Conservation (phyloP, 1,139 yeast species). For the Nakaseomyces glabratus region DNA sequence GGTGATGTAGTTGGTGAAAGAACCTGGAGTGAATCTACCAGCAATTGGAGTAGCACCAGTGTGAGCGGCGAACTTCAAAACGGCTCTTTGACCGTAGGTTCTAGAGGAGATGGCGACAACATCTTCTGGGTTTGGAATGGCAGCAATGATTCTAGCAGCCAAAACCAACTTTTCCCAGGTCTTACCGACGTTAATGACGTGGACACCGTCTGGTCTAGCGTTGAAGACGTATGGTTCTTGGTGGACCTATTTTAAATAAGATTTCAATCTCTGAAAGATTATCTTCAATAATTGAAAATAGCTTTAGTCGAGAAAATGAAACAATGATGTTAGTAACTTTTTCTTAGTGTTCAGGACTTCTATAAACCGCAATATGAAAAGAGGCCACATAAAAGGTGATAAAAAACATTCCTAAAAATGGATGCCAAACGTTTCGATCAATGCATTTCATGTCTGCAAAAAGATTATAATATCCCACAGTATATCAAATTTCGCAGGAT, state of each 20-base stretch:
- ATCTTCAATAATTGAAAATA: conserved; percentile 16
- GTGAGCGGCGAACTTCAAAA: conserved; percentile 98
- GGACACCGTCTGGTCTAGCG: conserved; percentile 99
- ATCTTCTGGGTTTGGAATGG: conserved; percentile 96
- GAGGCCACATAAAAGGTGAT: background rate
- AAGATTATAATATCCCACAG: too few relatives aligned
- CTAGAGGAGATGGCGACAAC: conserved; percentile 99
- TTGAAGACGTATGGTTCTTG: conserved; percentile 99
- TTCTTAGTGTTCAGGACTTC: too few relatives aligned
- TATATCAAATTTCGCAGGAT: too few relatives aligned
- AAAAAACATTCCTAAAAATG: too few relatives aligned
- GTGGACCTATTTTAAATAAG: too few relatives aligned
- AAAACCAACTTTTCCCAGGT: conserved; percentile 99
- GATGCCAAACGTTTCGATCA: too few relatives aligned
- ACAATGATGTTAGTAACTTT: conserved; percentile 36
- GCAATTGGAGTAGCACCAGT: conserved; percentile 99
- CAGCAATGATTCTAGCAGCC: conserved; percentile 99
- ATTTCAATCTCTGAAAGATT: too few relatives aligned
- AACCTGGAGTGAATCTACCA: conserved; percentile 99
- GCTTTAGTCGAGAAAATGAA: conserved; percentile 1
- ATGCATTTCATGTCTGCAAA: too few relatives aligned
- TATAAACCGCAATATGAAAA: background rate
- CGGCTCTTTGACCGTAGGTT: conserved; percentile 99
- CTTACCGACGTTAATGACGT: conserved; percentile 95
- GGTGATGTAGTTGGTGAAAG: conserved; percentile 99